Conservation (phyloP, 176 grass and related monocot genomes). For the Cocos nucifera region DNA sequence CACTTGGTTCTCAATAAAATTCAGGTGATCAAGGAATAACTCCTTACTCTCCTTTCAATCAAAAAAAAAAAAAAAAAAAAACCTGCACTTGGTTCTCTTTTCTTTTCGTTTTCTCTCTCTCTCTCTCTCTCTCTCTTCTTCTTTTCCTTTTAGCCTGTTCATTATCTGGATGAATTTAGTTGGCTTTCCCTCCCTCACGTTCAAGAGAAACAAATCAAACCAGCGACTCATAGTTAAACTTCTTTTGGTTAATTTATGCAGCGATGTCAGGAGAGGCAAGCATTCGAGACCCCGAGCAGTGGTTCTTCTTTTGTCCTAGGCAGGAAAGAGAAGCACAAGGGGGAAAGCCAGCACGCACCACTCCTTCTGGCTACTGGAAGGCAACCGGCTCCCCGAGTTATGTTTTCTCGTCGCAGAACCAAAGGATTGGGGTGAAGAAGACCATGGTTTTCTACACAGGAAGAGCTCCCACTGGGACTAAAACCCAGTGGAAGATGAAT, state of each 20-base stretch:
- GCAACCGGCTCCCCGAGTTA: conserved; percentile 67
- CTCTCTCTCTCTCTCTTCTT: no score
- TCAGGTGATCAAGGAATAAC: no score
- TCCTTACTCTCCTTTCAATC: no score
- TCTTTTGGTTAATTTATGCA: conserved; percentile 2
- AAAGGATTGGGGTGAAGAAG: conserved; percentile 65
- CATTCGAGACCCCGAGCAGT: conserved; percentile 46
- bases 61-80: no score
- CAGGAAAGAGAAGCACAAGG: conserved; percentile 80
- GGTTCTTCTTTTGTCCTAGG: conserved; percentile 89
- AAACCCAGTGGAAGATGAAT: conserved; percentile 93
- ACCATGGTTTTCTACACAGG: conserved; percentile 97
- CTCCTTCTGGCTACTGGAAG: conserved; percentile 96
- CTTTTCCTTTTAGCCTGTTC: no score
- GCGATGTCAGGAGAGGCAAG: conserved; percentile 27
- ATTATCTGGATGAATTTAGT: no score
- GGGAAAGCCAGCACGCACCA: conserved; percentile 71
- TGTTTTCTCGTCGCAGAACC: conserved; percentile 55
- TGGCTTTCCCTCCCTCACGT: no score
- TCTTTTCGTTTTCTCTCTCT: no score
- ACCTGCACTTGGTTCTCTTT: no score
- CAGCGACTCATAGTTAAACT: background rate
- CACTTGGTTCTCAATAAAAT: no score
- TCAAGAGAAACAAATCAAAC: no score
- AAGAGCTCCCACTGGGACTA: conserved; percentile 48